Evolutionary conservation across 768 basidiomycete genomes (phyloP).

Genomic region (Pulveroboletus sp.): DNA sequence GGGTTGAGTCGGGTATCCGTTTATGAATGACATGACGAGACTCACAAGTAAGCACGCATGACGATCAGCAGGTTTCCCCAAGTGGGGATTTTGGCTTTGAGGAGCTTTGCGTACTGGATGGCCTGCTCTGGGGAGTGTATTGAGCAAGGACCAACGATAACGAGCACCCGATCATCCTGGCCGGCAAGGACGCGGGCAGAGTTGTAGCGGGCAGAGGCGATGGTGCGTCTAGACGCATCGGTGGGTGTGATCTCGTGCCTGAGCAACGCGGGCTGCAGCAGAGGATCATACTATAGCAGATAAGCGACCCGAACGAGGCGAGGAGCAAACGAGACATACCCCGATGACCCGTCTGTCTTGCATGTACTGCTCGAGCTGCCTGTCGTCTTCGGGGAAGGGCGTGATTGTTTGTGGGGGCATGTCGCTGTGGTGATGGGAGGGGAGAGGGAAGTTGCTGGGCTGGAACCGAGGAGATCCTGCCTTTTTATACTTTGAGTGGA

Average conservation of each 20-base stretch:
- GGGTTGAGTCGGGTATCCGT: conserved; percentile 34
- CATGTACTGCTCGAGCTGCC: conserved; percentile 68
- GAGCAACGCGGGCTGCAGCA: conserved; percentile 89
- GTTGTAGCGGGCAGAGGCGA: conserved; percentile 75
- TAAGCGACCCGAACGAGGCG: conserved; percentile 7
- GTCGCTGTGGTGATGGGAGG: background rate
- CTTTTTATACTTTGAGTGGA: conserved; percentile 30
- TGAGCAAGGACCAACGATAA: conserved; percentile 94
- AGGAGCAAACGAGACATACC: conserved; percentile 39
- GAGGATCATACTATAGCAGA: conserved; percentile 79
- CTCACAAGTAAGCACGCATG: conserved; percentile 97
- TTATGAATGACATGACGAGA: conserved; percentile 18
- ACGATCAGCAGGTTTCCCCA: conserved; percentile 83
- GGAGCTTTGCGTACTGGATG: conserved; percentile 72
- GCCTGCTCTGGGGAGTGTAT: conserved; percentile 90
- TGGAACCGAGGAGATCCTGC: background rate
- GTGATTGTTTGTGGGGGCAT: conserved; percentile 45
- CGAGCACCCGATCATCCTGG: conserved; percentile 80
- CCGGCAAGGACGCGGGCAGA: conserved; percentile 81
- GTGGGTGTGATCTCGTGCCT: conserved; percentile 81
- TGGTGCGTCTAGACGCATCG: conserved; percentile 63
- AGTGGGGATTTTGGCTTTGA: conserved; percentile 61
- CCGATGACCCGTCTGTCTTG: conserved; percentile 80
- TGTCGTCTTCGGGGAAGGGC: conserved; percentile 63
- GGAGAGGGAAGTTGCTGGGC: conserved; percentile 5